Evolutionary conservation across 352 stramenopile species (phyloP).

Genomic region (Sclerospora graminicola): DNA sequence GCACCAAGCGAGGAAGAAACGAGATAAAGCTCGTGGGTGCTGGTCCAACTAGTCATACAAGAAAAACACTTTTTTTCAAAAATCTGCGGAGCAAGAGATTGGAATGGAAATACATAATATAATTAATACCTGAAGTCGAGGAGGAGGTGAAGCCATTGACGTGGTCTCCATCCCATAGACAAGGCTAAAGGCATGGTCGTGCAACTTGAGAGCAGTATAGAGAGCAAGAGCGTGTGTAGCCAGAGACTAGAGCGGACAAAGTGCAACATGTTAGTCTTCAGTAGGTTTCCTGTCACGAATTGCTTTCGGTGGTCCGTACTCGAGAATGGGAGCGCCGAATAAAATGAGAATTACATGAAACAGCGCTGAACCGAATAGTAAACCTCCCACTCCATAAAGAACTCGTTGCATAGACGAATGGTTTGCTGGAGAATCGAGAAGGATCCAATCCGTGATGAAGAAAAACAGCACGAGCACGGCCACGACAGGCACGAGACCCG

Average conservation of each 20-base stretch:
- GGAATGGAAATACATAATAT: too few species aligned
- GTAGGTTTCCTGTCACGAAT: too few species aligned
- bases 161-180: constrained; percentile 22
- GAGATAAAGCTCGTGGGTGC: constrained; percentile 34
- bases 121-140: constrained; percentile 40
- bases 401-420: constrained; percentile 1
- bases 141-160: constrained; percentile 43
- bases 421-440: constrained; percentile 19
- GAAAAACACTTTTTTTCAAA: background rate
- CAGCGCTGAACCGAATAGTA: constrained; percentile 25
- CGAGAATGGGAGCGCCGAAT: constrained; percentile 59
- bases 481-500: constrained; percentile 31
- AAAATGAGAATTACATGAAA: constrained; percentile 59
- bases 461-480: constrained; percentile 16
- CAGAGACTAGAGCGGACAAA: constrained; percentile 40
- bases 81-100: background rate
- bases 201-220: constrained; percentile 40
- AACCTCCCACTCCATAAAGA: constrained; percentile 15
- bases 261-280: too few species aligned
- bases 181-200: constrained; percentile 35
- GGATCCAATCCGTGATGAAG: constrained; percentile 18
- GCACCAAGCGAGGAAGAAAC: constrained; percentile 45
- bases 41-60: constrained; percentile 21
- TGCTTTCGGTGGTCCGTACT: too few species aligned
- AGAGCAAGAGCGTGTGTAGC: constrained; percentile 48